A percentile compares a stretch with the other conserved stretches of the same genome.
Evolutionary conservation across 1,284 basidiomycete species (phyloP).

Genomic region (Pseudozyma pruni): DNA sequence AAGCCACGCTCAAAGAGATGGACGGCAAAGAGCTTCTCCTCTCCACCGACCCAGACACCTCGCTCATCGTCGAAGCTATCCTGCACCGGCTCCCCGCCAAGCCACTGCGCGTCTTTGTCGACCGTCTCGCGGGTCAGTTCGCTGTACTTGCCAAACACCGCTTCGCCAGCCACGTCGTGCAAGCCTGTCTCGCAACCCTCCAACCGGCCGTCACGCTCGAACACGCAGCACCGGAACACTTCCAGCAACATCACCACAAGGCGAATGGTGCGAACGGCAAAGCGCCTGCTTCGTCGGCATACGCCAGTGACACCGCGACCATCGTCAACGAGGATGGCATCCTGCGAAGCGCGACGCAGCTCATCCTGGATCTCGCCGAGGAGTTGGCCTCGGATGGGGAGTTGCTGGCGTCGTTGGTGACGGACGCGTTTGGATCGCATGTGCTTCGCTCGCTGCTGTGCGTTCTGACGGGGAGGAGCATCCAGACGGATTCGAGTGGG

Average conservation of each 20-base stretch:
- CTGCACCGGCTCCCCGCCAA: constrained; percentile 47
- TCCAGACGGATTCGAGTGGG: constrained; percentile 23
- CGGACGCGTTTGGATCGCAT: constrained; percentile 58
- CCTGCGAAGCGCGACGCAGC: constrained; percentile 46
- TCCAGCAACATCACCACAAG: constrained; percentile 14
- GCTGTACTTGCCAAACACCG: constrained; percentile 54
- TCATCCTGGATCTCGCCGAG: constrained; percentile 48
- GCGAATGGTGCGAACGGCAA: constrained; percentile 13
- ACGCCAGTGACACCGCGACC: constrained; percentile 30
- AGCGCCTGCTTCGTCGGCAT: constrained; percentile 21
- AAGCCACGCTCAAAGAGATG: constrained; percentile 62
- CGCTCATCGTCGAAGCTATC: constrained; percentile 61
- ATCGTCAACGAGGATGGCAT: constrained; percentile 53
- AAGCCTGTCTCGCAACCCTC: constrained; percentile 48
- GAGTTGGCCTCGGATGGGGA: constrained; percentile 36
- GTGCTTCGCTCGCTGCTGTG: constrained; percentile 57
- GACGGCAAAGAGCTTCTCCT: constrained; percentile 61
- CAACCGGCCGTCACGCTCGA: constrained; percentile 45
- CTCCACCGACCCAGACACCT: constrained; percentile 64
- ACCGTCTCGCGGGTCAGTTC: constrained; percentile 59
- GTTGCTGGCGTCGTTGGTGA: constrained; percentile 31
- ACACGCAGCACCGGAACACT: constrained; percentile 21
- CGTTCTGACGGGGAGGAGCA: constrained; percentile 53
- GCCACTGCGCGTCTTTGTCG: constrained; percentile 61
- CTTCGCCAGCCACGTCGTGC: constrained; percentile 65